phyloP scores from a whole-genome alignment of 257 asterid genomes.

The Fraxinus cuspidata region DNA sequence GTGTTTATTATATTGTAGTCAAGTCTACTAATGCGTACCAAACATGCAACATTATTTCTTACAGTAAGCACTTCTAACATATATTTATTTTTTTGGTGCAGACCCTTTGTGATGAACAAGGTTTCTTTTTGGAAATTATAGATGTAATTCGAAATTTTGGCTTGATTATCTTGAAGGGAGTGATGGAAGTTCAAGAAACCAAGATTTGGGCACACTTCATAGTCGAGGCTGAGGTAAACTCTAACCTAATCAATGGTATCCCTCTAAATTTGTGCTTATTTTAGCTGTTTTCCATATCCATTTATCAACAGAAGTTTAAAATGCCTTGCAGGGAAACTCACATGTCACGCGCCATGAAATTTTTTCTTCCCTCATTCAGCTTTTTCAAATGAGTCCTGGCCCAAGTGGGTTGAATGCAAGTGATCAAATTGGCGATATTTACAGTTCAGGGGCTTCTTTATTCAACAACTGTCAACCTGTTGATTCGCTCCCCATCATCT shows the following conservation, averaged over 20 bases:
- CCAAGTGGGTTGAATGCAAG: constrained; percentile 30
- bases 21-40: background rate
- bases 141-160: constrained; percentile 73
- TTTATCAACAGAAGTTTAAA: constrained; percentile 5
- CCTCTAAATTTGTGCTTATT: constrained; percentile 2
- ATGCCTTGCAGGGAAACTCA: constrained; percentile 49
- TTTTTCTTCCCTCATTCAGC: constrained; percentile 78
- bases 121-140: constrained; percentile 76
- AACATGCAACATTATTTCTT: background rate
- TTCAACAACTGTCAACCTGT: constrained; percentile 42
- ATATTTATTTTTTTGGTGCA: constrained; percentile 35
- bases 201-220: constrained; percentile 75
- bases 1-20: background rate
- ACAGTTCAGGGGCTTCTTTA: constrained; percentile 31
- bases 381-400: constrained; percentile 50
- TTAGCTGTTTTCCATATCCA: background rate
- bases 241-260: background rate
- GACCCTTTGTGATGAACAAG: constrained; percentile 76
- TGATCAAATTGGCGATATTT: constrained; percentile 29
- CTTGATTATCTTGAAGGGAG: constrained; percentile 67
- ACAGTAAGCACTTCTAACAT: background rate
- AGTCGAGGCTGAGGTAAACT: constrained; percentile 71
- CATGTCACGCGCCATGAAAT: constrained; percentile 69
- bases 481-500: constrained; percentile 43
- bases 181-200: constrained; percentile 64